Evolutionary conservation across 176 grass and related monocot genomes (phyloP).

Genomic region (Aegilops longissima): DNA sequence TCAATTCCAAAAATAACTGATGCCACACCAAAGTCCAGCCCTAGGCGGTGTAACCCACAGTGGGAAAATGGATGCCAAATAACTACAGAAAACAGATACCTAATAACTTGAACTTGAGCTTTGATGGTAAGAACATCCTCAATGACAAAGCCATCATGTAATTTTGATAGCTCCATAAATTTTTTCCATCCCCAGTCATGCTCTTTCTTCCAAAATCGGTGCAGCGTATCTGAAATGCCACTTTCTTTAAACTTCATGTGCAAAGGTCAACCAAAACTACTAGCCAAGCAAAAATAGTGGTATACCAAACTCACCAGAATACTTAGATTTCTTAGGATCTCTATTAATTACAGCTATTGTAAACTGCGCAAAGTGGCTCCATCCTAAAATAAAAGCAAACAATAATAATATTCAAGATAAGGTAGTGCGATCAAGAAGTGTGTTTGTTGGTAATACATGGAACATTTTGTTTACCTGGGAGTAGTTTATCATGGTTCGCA

Average conservation of each 20-base stretch:
- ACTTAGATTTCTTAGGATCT: constrained; percentile 99
- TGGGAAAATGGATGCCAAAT: constrained; percentile 22
- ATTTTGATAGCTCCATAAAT: constrained; percentile 98
- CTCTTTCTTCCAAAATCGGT: constrained; percentile 99
- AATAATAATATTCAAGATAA: constrained; percentile 20
- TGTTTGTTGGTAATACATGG: constrained; percentile 18
- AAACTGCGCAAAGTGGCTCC: constrained; percentile 97
- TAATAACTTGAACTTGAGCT: constrained; percentile 99
- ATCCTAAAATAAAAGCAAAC: constrained; percentile 68
- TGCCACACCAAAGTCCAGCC: background rate
- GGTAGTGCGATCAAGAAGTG: background rate
- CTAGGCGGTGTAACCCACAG: background rate
- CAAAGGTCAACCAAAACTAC: constrained; percentile 34
- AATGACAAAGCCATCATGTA: constrained; percentile 87
- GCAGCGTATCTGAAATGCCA: constrained; percentile 91
- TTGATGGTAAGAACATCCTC: constrained; percentile 94
- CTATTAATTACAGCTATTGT: constrained; percentile 99
- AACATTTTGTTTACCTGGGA: constrained; percentile 66
- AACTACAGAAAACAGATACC: constrained; percentile 52
- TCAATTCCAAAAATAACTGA: constrained; percentile 31
- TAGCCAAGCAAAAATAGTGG: constrained; percentile 23
- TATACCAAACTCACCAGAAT: constrained; percentile 74
- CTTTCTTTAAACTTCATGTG: constrained; percentile 35
- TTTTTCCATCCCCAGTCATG: constrained; percentile 99
- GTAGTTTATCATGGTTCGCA: constrained; percentile 93